A percentile compares a stretch with the other conserved stretches of the same genome.
These are phyloP conservation scores for Dictyostelium capitatum DNA, from an alignment of 78 protist genomes.

Conservation along the genomic window DNA sequence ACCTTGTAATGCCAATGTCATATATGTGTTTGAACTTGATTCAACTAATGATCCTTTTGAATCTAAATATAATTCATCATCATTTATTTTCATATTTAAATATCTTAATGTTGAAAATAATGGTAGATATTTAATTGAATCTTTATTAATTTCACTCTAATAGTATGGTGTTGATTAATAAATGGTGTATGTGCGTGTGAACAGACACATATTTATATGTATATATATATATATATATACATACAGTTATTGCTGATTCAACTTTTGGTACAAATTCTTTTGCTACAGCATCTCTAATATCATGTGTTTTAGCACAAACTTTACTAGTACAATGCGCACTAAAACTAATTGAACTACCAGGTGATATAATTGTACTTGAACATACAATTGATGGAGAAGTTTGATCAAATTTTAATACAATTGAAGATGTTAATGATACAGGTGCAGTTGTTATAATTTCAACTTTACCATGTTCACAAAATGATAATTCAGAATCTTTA, in stretches of 20 bases:
- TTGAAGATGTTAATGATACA: not conserved
- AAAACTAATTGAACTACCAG: constrained; percentile 14
- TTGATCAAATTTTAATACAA: not conserved
- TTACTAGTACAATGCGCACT: constrained; percentile 10
- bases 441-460: not conserved
- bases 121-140: not conserved
- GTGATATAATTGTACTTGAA: not conserved
- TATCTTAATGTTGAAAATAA: not conserved
- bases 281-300: constrained; percentile 10
- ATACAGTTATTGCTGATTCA: constrained; percentile 4
- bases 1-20: not conserved
- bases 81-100: not conserved
- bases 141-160: constrained; percentile 2
- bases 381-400: not conserved
- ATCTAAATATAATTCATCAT: constrained; percentile 11
- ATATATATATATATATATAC: not conserved
- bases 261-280: constrained; percentile 17
- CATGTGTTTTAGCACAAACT: constrained; percentile 46
- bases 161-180: not conserved
- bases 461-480: constrained; percentile 49
- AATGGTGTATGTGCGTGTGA: no score
- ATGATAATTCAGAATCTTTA: not conserved
- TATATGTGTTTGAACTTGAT: not conserved
- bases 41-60: not conserved
- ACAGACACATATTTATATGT: no score